Conservation (phyloP, 306 rosid species). For the Heteromeles arbutifolia region DNA sequence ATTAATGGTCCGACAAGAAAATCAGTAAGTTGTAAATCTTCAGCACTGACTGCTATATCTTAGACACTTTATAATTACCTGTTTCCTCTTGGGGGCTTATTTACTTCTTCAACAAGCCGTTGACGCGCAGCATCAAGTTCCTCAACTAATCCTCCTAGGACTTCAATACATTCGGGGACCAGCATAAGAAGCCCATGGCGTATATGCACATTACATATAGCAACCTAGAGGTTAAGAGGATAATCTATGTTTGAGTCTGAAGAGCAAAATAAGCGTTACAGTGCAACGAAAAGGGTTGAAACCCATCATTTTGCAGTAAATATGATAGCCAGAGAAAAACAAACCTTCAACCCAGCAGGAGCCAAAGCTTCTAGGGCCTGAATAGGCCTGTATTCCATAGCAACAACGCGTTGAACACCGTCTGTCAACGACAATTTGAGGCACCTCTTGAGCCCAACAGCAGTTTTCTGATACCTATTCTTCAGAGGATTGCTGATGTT, state of each 20-base stretch:
- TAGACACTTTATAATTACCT: slow-evolving; percentile 37
- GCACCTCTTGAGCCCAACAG: slow-evolving; percentile 64
- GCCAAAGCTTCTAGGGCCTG: slow-evolving; percentile 65
- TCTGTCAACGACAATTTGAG: slow-evolving; percentile 86
- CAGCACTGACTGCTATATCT: slow-evolving; percentile 5
- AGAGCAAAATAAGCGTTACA: neutral
- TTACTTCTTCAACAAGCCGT: slow-evolving; percentile 72
- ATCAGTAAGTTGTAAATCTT: neutral
- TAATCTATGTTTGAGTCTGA: slow-evolving; percentile 21
- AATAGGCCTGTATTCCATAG: slow-evolving; percentile 91
- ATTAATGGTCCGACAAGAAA: neutral
- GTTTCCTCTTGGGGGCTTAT: slow-evolving; percentile 81
- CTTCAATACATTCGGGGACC: slow-evolving; percentile 71
- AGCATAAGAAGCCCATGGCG: slow-evolving; percentile 83
- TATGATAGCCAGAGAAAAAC: neutral
- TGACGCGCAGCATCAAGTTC: slow-evolving; percentile 77
- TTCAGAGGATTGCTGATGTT: slow-evolving; percentile 59
- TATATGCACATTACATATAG: slow-evolving; percentile 57
- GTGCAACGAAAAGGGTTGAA: neutral
- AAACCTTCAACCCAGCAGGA: slow-evolving; percentile 86
- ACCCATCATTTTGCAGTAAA: neutral
- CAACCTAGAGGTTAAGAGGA: slow-evolving; percentile 48
- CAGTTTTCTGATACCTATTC: slow-evolving; percentile 61
- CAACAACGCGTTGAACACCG: slow-evolving; percentile 73
- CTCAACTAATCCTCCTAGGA: slow-evolving; percentile 81